Evolutionary conservation across 176 grass and related monocot species (phyloP).

Genomic region (Oryza officinalis): DNA sequence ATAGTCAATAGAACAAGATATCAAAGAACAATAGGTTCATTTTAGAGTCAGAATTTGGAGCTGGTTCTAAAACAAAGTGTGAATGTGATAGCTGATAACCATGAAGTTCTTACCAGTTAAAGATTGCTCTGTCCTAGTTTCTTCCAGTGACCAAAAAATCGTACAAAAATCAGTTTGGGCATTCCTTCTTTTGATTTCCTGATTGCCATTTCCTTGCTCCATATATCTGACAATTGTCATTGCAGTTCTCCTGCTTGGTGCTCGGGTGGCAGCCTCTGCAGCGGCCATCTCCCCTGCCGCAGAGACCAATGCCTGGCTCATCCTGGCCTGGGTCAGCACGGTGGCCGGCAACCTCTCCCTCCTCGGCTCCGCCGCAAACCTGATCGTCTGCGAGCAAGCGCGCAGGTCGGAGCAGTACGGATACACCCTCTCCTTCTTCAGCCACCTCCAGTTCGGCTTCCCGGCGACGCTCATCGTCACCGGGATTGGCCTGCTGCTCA

Average conservation of each 20-base stretch:
- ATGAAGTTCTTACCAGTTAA: not conserved
- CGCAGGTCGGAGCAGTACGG: conserved; percentile 61
- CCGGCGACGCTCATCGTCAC: conserved; percentile 69
- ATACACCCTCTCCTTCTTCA: conserved; percentile 81
- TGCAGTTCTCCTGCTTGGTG: conserved; percentile 72
- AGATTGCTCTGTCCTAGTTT: not conserved
- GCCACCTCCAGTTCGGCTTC: conserved; percentile 78
- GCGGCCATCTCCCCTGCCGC: conserved; percentile 52
- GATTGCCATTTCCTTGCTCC: not conserved
- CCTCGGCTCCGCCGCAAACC: conserved; percentile 80
- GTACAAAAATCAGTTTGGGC: not conserved
- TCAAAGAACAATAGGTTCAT: not conserved
- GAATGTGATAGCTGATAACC: not conserved
- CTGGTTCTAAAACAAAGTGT: not conserved
- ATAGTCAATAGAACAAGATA: not conserved
- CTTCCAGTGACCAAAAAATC: not conserved
- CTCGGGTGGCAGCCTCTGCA: conserved; percentile 70
- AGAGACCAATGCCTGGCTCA: conserved; percentile 75
- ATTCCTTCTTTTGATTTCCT: not conserved
- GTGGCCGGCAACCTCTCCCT: conserved; percentile 96
- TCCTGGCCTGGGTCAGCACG: conserved; percentile 95
- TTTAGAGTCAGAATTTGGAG: not conserved
- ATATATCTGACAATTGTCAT: not conserved
- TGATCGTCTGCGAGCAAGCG: conserved; percentile 94
- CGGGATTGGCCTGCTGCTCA: conserved; percentile 65